Conservation (phyloP, 2,329 filamentous ascomycete species). For the Penicillium decumbens region DNA sequence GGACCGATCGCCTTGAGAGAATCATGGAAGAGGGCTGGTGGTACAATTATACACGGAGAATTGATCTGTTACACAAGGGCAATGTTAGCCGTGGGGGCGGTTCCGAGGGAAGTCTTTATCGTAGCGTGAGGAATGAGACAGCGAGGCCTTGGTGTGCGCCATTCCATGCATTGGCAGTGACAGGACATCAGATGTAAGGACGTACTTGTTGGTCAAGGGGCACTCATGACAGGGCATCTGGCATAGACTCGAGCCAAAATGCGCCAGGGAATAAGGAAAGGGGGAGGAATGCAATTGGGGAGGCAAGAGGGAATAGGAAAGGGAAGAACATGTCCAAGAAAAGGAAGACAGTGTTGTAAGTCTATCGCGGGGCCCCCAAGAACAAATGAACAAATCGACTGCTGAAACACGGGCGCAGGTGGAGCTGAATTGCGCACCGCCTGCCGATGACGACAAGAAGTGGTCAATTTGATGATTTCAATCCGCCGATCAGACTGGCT, state of each 20-base stretch:
- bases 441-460: slow-evolving; percentile 8
- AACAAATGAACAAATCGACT: slow-evolving; percentile 7
- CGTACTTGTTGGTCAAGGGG: not conserved
- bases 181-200: not conserved
- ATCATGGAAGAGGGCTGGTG: slow-evolving; percentile 25
- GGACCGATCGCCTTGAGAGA: slow-evolving; percentile 30
- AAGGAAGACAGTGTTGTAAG: not conserved
- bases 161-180: not conserved
- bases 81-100: slow-evolving; percentile 6
- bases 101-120: not conserved
- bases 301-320: not conserved
- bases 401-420: slow-evolving; percentile 4
- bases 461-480: not conserved
- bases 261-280: not conserved
- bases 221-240: not conserved
- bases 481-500: not conserved
- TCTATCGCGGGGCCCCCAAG: not conserved
- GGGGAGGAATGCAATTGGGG: not conserved
- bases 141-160: not conserved
- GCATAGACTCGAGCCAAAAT: not conserved
- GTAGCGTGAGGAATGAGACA: not conserved
- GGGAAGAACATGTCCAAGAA: not conserved
- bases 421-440: slow-evolving; percentile 7
- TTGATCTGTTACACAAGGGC: slow-evolving; percentile 14
- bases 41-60: slow-evolving; percentile 11